Conservation (phyloP, 257 asterid species). For the Lycium ferocissimum region DNA sequence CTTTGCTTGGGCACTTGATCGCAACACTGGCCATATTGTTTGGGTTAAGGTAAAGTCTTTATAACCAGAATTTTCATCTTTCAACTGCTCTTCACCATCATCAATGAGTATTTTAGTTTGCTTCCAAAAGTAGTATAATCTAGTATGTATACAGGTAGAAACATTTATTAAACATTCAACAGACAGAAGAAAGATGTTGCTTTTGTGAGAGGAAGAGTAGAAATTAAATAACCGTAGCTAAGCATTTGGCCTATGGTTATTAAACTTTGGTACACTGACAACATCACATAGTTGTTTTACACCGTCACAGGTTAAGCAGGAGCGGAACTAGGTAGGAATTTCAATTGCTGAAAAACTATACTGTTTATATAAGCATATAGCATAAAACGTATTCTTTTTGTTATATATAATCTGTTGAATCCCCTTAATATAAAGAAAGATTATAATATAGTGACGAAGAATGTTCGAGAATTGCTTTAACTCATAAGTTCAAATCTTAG, state of each 20-base stretch:
- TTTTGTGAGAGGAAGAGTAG: neutral
- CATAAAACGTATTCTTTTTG: no score
- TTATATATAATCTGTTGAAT: neutral
- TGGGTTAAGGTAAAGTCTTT: constrained; percentile 53
- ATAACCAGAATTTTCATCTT: neutral
- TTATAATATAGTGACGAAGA: neutral
- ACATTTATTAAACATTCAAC: neutral
- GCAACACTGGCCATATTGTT: constrained; percentile 50
- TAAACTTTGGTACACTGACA: neutral
- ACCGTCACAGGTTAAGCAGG: neutral
- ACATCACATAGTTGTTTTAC: neutral
- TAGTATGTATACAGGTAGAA: neutral
- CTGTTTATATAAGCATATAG: neutral
- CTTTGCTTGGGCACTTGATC: constrained; percentile 77
- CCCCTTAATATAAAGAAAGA: neutral
- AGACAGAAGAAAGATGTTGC: neutral
- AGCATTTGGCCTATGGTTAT: neutral
- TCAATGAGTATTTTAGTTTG: neutral
- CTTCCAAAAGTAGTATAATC: neutral
- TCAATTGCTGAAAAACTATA: neutral
- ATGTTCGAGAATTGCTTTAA: neutral
- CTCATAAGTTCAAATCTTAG: neutral
- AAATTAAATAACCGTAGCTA: neutral
- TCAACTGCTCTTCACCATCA: neutral
- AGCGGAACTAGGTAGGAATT: neutral